Evolutionary conservation across 2,329 filamentous ascomycete species (phyloP).

Genomic region (Daldinia sp.): DNA sequence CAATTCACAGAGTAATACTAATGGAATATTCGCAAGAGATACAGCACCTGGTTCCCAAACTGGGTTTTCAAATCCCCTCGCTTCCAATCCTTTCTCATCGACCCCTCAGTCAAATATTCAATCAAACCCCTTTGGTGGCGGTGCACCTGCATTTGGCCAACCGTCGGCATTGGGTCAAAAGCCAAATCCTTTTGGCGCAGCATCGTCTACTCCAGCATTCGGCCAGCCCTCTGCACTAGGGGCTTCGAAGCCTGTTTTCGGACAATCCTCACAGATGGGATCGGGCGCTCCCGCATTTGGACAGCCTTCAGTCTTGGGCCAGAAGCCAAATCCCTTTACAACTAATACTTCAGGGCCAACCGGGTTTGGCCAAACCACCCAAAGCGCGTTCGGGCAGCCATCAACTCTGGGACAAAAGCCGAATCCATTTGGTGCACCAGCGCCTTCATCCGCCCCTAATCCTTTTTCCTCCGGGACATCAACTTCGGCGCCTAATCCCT

Average conservation of each 20-base stretch:
- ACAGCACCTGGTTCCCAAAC: slow-evolving; percentile 43
- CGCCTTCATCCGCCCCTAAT: slow-evolving; percentile 40
- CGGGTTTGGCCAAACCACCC: slow-evolving; percentile 51
- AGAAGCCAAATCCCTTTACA: slow-evolving; percentile 50
- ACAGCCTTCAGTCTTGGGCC: slow-evolving; percentile 50
- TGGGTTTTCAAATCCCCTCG: slow-evolving; percentile 46
- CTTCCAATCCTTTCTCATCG: slow-evolving; percentile 57
- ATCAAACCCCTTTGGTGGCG: slow-evolving; percentile 48
- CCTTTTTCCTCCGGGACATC: slow-evolving; percentile 49
- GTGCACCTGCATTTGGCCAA: slow-evolving; percentile 51
- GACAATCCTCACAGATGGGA: slow-evolving; percentile 50
- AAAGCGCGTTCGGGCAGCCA: slow-evolving; percentile 55
- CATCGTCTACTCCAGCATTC: slow-evolving; percentile 53
- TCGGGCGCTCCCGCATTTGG: slow-evolving; percentile 54
- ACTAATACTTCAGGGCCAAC: slow-evolving; percentile 40
- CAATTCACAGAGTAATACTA: slow-evolving; percentile 57
- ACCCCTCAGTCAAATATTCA: slow-evolving; percentile 50
- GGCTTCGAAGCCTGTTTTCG: slow-evolving; percentile 47
- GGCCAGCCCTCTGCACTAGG: slow-evolving; percentile 57
- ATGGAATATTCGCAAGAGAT: slow-evolving; percentile 59
- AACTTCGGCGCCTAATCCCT: slow-evolving; percentile 47
- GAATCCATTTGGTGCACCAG: slow-evolving; percentile 45
- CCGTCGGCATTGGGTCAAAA: slow-evolving; percentile 51
- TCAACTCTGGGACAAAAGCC: slow-evolving; percentile 51
- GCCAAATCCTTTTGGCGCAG: slow-evolving; percentile 42